Evolutionary conservation across 2,329 filamentous ascomycete species (phyloP), one percentile per base, ranked within the genome.

Genomic region (Leptoxyphium fumago): DNA sequence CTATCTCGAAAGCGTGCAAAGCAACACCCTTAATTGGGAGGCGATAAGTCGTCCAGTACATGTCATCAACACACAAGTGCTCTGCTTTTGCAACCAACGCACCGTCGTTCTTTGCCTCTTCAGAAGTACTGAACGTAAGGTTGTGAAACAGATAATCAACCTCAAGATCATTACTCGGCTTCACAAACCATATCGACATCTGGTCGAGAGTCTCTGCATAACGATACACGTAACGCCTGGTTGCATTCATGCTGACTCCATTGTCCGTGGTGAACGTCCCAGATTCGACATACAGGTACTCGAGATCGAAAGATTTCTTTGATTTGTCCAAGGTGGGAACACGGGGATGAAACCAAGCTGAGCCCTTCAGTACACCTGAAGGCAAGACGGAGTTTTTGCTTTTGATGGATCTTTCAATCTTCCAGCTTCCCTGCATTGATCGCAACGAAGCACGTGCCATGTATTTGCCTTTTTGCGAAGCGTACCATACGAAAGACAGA

Each of bases 81-180:
- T 75, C 73, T 0, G 79, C 76, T 53, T 70, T 77, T 0, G 81
- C 82, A 29, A 66, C 59, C 75, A 80, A 84, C 1, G 72, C 73
- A 43, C 63, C 63, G 0, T 59, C 53, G 0, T 57, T 50, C 4
- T 58, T 55, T 2, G 59, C 51, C 4, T 59, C 56, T 1, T 52
- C 53, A 0, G 67, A 64, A 8, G 65, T 50, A 17, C 65, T 46
- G 51, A 87, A 83, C 40, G 77, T 68, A 29, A 87, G 64, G 48
- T 78, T 71, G 53, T 87, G 82, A 60, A 87, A 88, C 15, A 86
- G 64, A 51, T 84, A 82, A 54, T 85, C 82, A 0, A 78, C 78
- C 11, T 70, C 70, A 44, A 67, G 67, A 13, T 69, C 61, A 47
- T 84, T 78, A 13, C 81, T 74, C 7, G 55, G 53, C 49, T 78